Percentiles rank a stretch among this genome's conserved stretches.
Evolutionary conservation across 2,329 filamentous ascomycete genomes (phyloP).

Genomic region (Hypoxylon rubiginosum): DNA sequence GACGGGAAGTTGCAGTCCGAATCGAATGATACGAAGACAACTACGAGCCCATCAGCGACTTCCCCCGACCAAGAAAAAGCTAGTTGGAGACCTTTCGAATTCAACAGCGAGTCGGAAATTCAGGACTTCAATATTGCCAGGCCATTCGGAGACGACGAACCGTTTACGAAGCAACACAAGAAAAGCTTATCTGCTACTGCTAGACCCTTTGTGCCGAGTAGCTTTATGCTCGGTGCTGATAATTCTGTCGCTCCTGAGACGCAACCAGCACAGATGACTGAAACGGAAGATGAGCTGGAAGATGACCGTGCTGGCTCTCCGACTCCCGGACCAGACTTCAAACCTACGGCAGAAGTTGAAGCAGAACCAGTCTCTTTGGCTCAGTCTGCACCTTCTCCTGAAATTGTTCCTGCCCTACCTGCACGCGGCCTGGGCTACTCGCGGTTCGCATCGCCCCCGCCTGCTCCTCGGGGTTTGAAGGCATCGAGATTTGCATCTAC

Average conservation of each 20-base stretch:
- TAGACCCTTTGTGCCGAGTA: slow-evolving; percentile 72
- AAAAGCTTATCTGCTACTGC: slow-evolving; percentile 78
- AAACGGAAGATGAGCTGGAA: slow-evolving; percentile 45
- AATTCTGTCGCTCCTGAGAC: slow-evolving; percentile 47
- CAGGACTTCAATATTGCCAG: slow-evolving; percentile 66
- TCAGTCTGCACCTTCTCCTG: slow-evolving; percentile 39
- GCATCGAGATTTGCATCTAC: slow-evolving; percentile 63
- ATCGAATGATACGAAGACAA: slow-evolving; percentile 59
- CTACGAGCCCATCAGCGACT: slow-evolving; percentile 65
- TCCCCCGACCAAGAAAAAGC: slow-evolving; percentile 64
- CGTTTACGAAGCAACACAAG: slow-evolving; percentile 61
- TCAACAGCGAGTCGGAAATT: slow-evolving; percentile 63
- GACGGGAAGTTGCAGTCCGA: slow-evolving; percentile 59
- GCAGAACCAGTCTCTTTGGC: slow-evolving; percentile 33
- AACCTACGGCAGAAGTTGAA: slow-evolving; percentile 28
- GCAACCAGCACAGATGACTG: slow-evolving; percentile 43
- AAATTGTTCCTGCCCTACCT: slow-evolving; percentile 33
- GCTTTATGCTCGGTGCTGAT: slow-evolving; percentile 53
- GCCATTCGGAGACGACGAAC: slow-evolving; percentile 61
- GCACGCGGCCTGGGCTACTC: slow-evolving; percentile 50
- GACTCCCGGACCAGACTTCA: slow-evolving; percentile 52
- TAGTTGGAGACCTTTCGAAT: slow-evolving; percentile 73
- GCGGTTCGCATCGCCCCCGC: slow-evolving; percentile 53
- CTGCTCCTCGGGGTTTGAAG: slow-evolving; percentile 57
- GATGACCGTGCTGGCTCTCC: slow-evolving; percentile 52